Conservation (phyloP, 805 yeast genomes). For the Starmerella stellata region DNA sequence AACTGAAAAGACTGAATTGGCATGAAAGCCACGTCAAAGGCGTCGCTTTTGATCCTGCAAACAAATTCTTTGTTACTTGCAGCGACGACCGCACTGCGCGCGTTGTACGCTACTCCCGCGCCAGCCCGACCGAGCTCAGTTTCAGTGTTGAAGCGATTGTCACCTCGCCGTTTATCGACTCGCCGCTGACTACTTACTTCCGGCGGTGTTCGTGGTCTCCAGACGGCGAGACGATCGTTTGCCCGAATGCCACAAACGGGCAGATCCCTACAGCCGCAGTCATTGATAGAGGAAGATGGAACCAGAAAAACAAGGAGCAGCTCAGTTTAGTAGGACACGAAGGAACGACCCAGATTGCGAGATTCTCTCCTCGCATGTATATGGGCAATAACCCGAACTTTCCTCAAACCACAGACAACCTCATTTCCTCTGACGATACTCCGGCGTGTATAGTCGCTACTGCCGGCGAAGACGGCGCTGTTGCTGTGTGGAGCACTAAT, state of each 20-base stretch:
- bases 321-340: slow-evolving; percentile 50
- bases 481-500: slow-evolving; percentile 76
- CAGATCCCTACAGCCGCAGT: slow-evolving; percentile 45
- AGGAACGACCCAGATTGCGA: slow-evolving; percentile 48
- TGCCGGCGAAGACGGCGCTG: slow-evolving; percentile 81
- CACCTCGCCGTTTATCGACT: slow-evolving; percentile 64
- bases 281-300: slow-evolving; percentile 47
- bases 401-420: slow-evolving; percentile 1
- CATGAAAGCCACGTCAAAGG: slow-evolving; percentile 95
- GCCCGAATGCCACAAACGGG: slow-evolving; percentile 52
- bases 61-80: slow-evolving; percentile 90
- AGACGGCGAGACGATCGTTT: slow-evolving; percentile 52
- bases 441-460: slow-evolving; percentile 67
- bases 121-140: slow-evolving; percentile 47
- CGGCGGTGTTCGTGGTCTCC: slow-evolving; percentile 57
- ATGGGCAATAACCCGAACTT: slow-evolving; percentile 8
- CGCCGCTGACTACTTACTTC: slow-evolving; percentile 85
- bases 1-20: slow-evolving; percentile 71
- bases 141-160: slow-evolving; percentile 76
- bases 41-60: slow-evolving; percentile 93
- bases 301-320: slow-evolving; percentile 28
- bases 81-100: slow-evolving; percentile 88
- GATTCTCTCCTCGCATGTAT: slow-evolving; percentile 32
- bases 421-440: too few relatives aligned
- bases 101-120: slow-evolving; percentile 66